These are phyloP conservation scores for Fusarium gaditjirri DNA, from an alignment of 2,329 filamentous ascomycete genomes.

Conservation along the genomic window DNA sequence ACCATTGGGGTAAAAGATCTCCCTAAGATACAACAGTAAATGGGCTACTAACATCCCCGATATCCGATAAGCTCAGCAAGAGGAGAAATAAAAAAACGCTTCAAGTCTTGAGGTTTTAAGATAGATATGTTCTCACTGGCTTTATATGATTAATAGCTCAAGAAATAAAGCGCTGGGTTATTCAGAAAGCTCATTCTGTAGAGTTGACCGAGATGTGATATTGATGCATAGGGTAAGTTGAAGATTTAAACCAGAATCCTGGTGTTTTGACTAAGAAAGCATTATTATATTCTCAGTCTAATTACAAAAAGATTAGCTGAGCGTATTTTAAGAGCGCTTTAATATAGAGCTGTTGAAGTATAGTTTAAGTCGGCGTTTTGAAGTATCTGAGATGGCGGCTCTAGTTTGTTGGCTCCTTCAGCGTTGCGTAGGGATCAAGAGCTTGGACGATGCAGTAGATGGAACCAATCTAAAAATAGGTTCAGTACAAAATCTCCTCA, in stretches of 20 bases:
- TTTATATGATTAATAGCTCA: fast-evolving
- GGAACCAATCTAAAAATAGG: background rate
- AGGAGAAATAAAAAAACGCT: fast-evolving
- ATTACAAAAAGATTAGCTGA: fast-evolving
- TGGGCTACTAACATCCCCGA: background rate
- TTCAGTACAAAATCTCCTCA: fast-evolving
- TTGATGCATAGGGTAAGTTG: background rate
- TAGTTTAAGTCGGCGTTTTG: fast-evolving
- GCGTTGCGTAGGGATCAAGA: background rate
- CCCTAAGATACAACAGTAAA: fast-evolving
- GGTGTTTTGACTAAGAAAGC: background rate
- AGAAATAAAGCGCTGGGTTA: fast-evolving
- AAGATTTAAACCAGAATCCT: fast-evolving
- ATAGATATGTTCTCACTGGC: fast-evolving
- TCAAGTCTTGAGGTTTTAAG: fast-evolving
- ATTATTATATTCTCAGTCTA: fast-evolving
- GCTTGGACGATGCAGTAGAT: fast-evolving
- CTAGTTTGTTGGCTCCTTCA: fast-evolving
- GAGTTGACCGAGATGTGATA: fast-evolving
- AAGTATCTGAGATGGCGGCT: fast-evolving
- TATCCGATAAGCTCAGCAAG: background rate
- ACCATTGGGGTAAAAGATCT: fast-evolving
- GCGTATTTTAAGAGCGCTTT: background rate
- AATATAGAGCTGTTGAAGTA: fast-evolving
- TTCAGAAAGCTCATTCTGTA: background rate